Evolutionary conservation across 176 grass and related monocot genomes (phyloP).

Genomic region (Tillandsia leiboldiana): DNA sequence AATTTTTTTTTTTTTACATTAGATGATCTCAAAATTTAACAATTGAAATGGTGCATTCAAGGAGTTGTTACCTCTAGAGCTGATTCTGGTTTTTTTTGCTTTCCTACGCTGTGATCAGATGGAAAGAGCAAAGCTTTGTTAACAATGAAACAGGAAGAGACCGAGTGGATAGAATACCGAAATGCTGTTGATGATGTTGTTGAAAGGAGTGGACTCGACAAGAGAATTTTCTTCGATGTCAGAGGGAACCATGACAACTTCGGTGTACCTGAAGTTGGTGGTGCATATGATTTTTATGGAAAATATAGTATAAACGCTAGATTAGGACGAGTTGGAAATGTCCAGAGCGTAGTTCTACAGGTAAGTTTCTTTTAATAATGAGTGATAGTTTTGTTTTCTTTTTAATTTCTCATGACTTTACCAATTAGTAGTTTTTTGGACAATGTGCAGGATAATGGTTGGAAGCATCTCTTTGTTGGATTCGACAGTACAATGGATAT

Average conservation of each 20-base stretch:
- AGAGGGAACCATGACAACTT: conserved; percentile 94
- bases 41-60: neutral
- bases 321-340: conserved; percentile 38
- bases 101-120: conserved; percentile 34
- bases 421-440: conserved; percentile 12
- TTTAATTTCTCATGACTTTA: conserved; percentile 1
- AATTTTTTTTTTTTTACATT: no score
- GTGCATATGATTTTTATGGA: conserved; percentile 56
- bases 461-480: conserved; percentile 86
- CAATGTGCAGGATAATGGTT: conserved; percentile 58
- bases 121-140: conserved; percentile 93
- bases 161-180: conserved; percentile 70
- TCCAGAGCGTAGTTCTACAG: conserved; percentile 76
- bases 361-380: conserved; percentile 30
- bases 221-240: conserved; percentile 73
- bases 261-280: conserved; percentile 51
- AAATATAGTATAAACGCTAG: conserved; percentile 76
- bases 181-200: conserved; percentile 43
- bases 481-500: conserved; percentile 76
- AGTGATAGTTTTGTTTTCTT: neutral
- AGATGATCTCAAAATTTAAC: no score
- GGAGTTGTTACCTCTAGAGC: neutral
- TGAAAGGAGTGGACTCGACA: conserved; percentile 53
- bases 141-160: conserved; percentile 80
- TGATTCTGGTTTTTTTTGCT: neutral